phyloP scores from a whole-genome alignment of 169 alveolate species.

The Eimeria falciformis region DNA sequence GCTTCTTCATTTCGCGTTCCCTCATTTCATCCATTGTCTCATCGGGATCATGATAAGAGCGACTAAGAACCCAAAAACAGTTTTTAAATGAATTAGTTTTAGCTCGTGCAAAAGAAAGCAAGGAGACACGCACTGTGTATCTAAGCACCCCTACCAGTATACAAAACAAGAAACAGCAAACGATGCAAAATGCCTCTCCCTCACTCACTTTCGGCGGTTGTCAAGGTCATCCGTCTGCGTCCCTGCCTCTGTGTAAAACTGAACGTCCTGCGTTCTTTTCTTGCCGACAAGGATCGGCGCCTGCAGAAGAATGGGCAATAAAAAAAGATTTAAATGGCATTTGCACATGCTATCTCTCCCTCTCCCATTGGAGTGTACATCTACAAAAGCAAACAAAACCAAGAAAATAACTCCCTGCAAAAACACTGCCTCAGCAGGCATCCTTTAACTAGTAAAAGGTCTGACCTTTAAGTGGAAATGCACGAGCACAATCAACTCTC shows the following conservation, averaged over 20 bases:
- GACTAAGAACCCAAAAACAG: slow-evolving; percentile 36
- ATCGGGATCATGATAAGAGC: slow-evolving; percentile 95
- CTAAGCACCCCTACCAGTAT: neutral
- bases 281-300: slow-evolving; percentile 96
- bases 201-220: slow-evolving; percentile 88
- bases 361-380: neutral
- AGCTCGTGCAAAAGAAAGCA: neutral
- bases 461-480: slow-evolving; percentile 89
- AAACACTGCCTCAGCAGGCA: neutral
- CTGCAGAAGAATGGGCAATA: slow-evolving; percentile 75
- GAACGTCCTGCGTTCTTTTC: slow-evolving; percentile 95
- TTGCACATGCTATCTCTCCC: neutral
- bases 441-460: neutral
- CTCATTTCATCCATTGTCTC: slow-evolving; percentile 97
- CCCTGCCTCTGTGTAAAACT: slow-evolving; percentile 97
- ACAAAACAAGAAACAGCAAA: neutral
- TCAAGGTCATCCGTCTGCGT: slow-evolving; percentile 97
- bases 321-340: neutral
- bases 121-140: neutral
- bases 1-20: slow-evolving; percentile 94
- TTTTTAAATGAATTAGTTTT: neutral
- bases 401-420: neutral
- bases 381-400: neutral
- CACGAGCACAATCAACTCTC: slow-evolving; percentile 95
- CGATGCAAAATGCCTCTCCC: neutral